Evolutionary conservation across 805 yeast species (phyloP).

Genomic region (Ogataea pignaliae): DNA sequence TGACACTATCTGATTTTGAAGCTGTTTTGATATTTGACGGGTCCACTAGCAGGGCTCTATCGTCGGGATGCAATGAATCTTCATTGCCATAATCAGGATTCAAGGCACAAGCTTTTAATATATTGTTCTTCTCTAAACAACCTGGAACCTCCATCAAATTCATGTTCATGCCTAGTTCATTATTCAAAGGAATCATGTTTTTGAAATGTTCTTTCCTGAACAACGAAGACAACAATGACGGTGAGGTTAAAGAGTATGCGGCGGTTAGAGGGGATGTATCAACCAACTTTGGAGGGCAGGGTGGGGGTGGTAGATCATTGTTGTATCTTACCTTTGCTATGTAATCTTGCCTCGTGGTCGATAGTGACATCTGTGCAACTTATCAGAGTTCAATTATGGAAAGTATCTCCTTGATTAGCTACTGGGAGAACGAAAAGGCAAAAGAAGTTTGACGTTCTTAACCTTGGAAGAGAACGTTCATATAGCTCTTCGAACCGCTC

Average conservation of each 20-base stretch:
- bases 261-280: conserved; percentile 36
- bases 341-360: conserved; percentile 55
- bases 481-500: no score
- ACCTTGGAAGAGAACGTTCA: no score
- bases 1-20: conserved; percentile 32
- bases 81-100: conserved; percentile 20
- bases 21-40: conserved; percentile 53
- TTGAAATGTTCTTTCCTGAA: conserved; percentile 72
- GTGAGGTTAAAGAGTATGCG: conserved; percentile 38
- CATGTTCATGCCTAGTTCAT: conserved; percentile 68
- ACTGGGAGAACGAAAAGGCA: no score
- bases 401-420: no score
- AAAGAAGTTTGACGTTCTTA: no score
- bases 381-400: no score
- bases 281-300: conserved; percentile 82
- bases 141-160: conserved; percentile 67
- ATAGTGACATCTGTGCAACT: no score
- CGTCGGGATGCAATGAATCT: conserved; percentile 65
- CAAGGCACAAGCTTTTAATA: conserved; percentile 27
- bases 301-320: conserved; percentile 90
- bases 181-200: conserved; percentile 54
- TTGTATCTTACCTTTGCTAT: conserved; percentile 79
- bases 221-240: conserved; percentile 60
- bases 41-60: conserved; percentile 71
- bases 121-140: conserved; percentile 49